Evolutionary conservation across 2,329 filamentous ascomycete genomes (phyloP).

Genomic region (Macrophomina tecta): DNA sequence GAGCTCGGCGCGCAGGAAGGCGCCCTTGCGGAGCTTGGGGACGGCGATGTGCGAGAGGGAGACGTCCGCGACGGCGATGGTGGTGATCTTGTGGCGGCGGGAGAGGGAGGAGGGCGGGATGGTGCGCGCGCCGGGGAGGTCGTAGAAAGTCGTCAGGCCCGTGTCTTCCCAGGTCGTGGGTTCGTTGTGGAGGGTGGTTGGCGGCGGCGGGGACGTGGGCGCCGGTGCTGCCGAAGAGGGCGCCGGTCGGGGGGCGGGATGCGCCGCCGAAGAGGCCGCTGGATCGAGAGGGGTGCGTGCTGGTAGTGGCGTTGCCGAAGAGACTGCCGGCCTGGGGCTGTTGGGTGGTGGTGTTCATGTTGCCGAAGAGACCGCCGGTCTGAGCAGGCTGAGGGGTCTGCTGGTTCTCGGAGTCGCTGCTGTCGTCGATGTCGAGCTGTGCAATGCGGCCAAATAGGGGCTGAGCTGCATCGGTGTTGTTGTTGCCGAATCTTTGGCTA

Average conservation of each 20-base stretch:
- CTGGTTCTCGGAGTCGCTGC: neutral
- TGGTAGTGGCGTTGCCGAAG: constrained; percentile 11
- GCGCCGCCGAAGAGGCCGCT: neutral
- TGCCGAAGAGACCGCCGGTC: neutral
- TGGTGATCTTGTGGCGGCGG: constrained; percentile 62
- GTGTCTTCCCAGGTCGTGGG: constrained; percentile 57
- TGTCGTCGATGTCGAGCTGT: neutral
- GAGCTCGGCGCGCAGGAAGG: constrained; percentile 65
- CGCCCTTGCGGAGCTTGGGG: constrained; percentile 65
- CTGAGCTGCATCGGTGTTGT: neutral
- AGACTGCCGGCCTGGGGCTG: neutral
- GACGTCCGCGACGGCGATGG: constrained; percentile 58
- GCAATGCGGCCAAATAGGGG: neutral
- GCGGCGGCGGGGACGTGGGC: neutral
- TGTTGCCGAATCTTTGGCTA: neutral
- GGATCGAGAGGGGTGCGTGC: neutral
- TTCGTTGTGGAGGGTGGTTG: neutral
- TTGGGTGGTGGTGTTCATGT: neutral
- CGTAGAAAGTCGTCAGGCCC: constrained; percentile 66
- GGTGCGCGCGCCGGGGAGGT: constrained; percentile 64
- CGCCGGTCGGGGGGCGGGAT: neutral
- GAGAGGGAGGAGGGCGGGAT: constrained; percentile 53
- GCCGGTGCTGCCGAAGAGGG: neutral
- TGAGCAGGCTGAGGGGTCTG: constrained; percentile 1
- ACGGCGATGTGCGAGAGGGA: constrained; percentile 63